Evolutionary conservation across 306 rosid species (phyloP).

Genomic region (Luffa acutangula): DNA sequence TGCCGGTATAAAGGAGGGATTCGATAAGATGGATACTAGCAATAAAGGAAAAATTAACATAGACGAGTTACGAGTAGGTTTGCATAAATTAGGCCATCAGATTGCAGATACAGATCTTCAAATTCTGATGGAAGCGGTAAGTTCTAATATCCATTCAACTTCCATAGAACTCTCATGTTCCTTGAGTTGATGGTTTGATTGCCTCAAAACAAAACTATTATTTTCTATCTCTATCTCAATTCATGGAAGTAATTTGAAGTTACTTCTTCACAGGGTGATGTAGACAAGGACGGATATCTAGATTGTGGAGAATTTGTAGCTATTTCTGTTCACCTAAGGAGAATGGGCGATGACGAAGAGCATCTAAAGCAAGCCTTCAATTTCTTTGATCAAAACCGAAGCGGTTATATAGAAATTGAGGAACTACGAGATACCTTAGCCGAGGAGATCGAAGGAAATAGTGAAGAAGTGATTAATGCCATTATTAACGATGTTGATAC

Average conservation of each 20-base stretch:
- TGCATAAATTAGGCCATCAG: constrained; percentile 82
- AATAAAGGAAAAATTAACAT: constrained; percentile 65
- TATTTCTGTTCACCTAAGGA: constrained; percentile 71
- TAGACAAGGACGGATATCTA: constrained; percentile 71
- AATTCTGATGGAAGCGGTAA: constrained; percentile 90
- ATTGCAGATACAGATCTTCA: constrained; percentile 62
- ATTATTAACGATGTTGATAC: constrained; percentile 88
- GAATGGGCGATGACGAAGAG: constrained; percentile 63
- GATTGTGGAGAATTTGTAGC: constrained; percentile 89
- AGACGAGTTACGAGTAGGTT: constrained; percentile 74
- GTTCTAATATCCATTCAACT: constrained; percentile 20
- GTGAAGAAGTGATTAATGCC: constrained; percentile 68
- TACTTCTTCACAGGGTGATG: constrained; percentile 62
- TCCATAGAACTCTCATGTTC: neutral
- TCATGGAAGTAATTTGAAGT: constrained; percentile 16
- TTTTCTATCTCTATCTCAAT: neutral
- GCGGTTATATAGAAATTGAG: constrained; percentile 68
- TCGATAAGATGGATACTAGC: constrained; percentile 57
- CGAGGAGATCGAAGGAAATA: constrained; percentile 42
- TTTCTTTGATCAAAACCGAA: constrained; percentile 67
- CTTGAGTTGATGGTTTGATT: neutral
- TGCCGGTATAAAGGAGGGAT: constrained; percentile 80
- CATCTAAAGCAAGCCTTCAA: constrained; percentile 81
- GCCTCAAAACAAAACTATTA: neutral
- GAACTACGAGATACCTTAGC: constrained; percentile 54